A percentile compares a stretch with the other conserved stretches of the same genome.
Conservation (phyloP, 768 basidiomycete species). For the Naematelia aurantialba region DNA sequence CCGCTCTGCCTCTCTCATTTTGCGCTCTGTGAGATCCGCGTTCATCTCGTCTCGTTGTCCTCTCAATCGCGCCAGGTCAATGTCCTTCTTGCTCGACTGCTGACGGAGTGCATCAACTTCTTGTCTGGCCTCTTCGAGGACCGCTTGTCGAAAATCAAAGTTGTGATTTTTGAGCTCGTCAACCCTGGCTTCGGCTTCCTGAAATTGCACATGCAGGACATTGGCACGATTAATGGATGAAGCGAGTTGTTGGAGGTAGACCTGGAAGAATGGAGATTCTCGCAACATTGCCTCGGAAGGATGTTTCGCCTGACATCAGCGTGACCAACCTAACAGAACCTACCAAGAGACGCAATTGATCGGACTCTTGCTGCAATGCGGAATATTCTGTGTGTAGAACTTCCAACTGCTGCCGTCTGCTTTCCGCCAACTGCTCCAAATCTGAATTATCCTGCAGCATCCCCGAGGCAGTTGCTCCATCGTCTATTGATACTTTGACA, state of each 20-base stretch:
- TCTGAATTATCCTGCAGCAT: conserved; percentile 35
- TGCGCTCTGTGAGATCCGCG: conserved; percentile 61
- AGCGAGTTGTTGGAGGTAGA: conserved; percentile 59
- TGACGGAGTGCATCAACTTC: conserved; percentile 55
- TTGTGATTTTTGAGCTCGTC: conserved; percentile 30
- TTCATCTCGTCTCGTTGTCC: conserved; percentile 58
- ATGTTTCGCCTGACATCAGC: conserved; percentile 25
- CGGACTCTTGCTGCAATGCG: conserved; percentile 29
- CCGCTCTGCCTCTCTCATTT: conserved; percentile 62
- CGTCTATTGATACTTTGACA: conserved; percentile 21
- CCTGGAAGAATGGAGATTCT: conserved; percentile 55
- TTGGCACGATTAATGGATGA: conserved; percentile 53
- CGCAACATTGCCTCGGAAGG: conserved; percentile 39
- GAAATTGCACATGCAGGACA: conserved; percentile 45
- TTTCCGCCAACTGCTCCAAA: conserved; percentile 35
- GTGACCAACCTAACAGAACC: conserved; percentile 5
- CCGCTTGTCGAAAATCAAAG: conserved; percentile 32
- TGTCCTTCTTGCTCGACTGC: conserved; percentile 43
- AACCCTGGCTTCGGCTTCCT: conserved; percentile 48
- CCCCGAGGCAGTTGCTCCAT: conserved; percentile 12
- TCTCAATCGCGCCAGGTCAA: conserved; percentile 50
- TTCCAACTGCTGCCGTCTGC: conserved; percentile 33
- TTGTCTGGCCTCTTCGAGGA: conserved; percentile 27
- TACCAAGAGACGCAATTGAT: conserved; percentile 29
- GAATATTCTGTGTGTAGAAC: conserved; percentile 35